Percentiles rank a stretch among this genome's conserved stretches.
Conservation (phyloP, 345 rosid genomes). For the Salix udensis region DNA sequence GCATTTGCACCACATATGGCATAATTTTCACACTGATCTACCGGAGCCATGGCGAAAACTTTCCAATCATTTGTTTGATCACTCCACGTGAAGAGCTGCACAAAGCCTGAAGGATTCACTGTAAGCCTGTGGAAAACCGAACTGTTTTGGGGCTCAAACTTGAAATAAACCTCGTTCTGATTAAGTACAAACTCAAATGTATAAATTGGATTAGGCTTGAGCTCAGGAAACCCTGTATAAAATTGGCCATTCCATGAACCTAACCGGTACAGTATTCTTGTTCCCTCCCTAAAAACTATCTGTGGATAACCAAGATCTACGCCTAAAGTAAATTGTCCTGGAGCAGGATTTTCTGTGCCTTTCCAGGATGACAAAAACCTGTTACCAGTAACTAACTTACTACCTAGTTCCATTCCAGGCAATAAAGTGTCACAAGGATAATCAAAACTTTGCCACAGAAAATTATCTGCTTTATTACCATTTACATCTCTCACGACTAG, state of each 20-base stretch:
- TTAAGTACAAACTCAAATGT: neutral
- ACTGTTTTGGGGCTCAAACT: neutral
- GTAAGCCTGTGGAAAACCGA: neutral
- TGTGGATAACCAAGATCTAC: constrained; percentile 1
- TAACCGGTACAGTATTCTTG: neutral
- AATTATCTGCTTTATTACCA: neutral
- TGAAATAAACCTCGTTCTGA: neutral
- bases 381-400: neutral
- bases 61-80: neutral
- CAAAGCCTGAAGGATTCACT: neutral
- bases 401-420: constrained; percentile 5
- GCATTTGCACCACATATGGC: neutral
- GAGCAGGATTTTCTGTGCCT: neutral
- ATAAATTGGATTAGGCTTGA: neutral
- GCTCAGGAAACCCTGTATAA: neutral
- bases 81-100: neutral
- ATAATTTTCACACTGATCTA: neutral
- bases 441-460: constrained; percentile 9
- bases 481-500: neutral
- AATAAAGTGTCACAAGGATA: neutral
- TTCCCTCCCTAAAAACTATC: neutral
- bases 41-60: accelerated
- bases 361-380: neutral
- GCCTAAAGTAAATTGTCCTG: neutral
- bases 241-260: neutral